Evolutionary conservation across 257 asterid species (phyloP).

Genomic region (Agastache rugosa): DNA sequence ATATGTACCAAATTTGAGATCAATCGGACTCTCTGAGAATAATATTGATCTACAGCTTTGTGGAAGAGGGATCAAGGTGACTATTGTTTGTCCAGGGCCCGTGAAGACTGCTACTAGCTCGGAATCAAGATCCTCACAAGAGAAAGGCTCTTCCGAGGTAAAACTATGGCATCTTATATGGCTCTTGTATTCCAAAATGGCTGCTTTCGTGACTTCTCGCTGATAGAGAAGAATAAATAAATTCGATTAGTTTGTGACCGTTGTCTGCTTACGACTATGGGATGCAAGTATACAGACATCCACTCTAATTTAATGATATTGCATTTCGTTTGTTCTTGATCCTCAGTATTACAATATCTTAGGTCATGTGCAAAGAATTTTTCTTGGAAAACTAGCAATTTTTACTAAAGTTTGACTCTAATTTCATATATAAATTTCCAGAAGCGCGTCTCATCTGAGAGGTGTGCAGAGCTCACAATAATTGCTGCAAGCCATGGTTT

Average conservation of each 20-base stretch:
- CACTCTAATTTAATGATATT: neutral
- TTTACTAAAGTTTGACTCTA: conserved; percentile 14
- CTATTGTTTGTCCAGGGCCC: conserved; percentile 96
- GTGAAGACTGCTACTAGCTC: conserved; percentile 65
- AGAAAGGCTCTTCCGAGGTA: conserved; percentile 74
- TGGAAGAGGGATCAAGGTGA: conserved; percentile 85
- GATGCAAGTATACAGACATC: neutral
- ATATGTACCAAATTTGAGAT: conserved; percentile 12
- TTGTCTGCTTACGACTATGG: neutral
- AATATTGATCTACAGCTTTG: conserved; percentile 55
- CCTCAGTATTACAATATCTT: neutral
- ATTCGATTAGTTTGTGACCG: conserved; percentile 22
- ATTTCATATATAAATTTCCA: conserved; percentile 36
- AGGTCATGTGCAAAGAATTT: neutral
- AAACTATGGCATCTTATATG: conserved; percentile 12
- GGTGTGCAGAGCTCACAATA: conserved; percentile 94
- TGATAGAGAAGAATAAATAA: conserved; percentile 9
- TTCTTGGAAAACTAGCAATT: conserved; percentile 22
- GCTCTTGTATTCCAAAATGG: conserved; percentile 5
- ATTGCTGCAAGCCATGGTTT: conserved; percentile 94
- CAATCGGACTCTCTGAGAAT: neutral
- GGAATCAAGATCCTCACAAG: conserved; percentile 53
- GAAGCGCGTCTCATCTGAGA: conserved; percentile 91
- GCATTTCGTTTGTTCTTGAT: neutral
- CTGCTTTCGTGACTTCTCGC: neutral